phyloP scores from a whole-genome alignment of 805 yeast genomes.

The Saccharomycopsis fermentans region DNA sequence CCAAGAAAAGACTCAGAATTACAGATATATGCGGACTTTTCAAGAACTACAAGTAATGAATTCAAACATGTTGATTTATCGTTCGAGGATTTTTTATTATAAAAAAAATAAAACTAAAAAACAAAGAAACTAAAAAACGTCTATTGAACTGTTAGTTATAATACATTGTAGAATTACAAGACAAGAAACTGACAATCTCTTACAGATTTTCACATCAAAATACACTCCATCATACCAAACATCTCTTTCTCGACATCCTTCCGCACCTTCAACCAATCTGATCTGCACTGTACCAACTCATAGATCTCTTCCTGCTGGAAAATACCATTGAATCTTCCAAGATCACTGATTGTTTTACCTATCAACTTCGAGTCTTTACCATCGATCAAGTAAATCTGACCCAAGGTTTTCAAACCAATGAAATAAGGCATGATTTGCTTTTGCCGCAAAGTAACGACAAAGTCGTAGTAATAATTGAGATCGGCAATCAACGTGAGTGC shows the following conservation, averaged over 20 bases:
- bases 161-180: too few relatives aligned
- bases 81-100: too few relatives aligned
- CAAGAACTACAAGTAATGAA: too few relatives aligned
- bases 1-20: too few relatives aligned
- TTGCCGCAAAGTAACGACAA: conserved; percentile 51
- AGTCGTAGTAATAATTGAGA: conserved; percentile 66
- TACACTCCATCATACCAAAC: conserved; percentile 82
- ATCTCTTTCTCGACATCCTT: conserved; percentile 85
- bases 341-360: conserved; percentile 74
- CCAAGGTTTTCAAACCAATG: conserved; percentile 73
- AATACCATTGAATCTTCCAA: conserved; percentile 78
- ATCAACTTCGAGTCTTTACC: conserved; percentile 70
- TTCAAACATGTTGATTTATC: too few relatives aligned
- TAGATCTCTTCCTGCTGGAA: conserved; percentile 91
- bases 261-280: conserved; percentile 75
- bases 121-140: too few relatives aligned
- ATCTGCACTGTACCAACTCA: conserved; percentile 77
- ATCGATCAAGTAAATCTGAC: conserved; percentile 69
- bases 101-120: too few relatives aligned
- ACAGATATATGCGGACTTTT: too few relatives aligned
- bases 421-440: conserved; percentile 66
- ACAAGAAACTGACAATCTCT: not conserved
- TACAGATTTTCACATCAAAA: conserved; percentile 31
- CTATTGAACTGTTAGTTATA: too few relatives aligned
- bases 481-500: conserved; percentile 78